Evolutionary conservation across 176 grass and related monocot species (phyloP), one percentile per base, ranked within the genome.

Genomic region (Oryza coarctata): DNA sequence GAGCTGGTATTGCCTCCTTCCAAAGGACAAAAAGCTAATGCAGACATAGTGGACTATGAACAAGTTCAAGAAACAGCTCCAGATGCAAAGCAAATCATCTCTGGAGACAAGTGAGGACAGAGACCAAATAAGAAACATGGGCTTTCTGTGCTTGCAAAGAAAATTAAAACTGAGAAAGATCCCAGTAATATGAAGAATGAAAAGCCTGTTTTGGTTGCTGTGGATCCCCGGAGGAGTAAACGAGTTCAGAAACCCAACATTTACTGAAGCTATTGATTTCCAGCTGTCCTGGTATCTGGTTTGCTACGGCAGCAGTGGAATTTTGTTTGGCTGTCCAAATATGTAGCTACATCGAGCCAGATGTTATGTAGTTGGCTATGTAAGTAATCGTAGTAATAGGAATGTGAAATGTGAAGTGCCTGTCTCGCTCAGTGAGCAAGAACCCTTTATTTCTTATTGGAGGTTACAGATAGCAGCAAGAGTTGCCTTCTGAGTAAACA

Each of bases 181-280:
- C 12, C 50, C 1, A 33, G 23, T 14, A 72, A 41, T 43, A 6
- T 69, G 36, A 80, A 80, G 10, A 80, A 8, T 40, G 12, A 43
- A 88, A 66, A 52, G 17, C 43, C 27, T 85, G 36, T 65, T 12
- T 71, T 85, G 4, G 41, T 89, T 34, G 71, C 71, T 23, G 55
- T 85, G 27, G 40, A 89, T 65, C 75, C 63, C 0, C 23, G 77
- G 26, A 89, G 73, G 55, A 85, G 82, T 18, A 52, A 77, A 17
- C 40, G 82, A 58, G 77, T 89, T 25, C 31, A 33, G 25, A 81
- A 89, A 77, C 82, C 77, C 7, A 85, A 85, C 58, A 13, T 64
- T 4, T 81, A 33, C 4, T 71, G 31, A 79, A 74, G 13, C 10
- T 66, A 70, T 30, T 84, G 62, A 36, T 39, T 75, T 75, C 0